These are phyloP conservation scores for Erigeron philadelphicus DNA, from an alignment of 140 eudicot species.

Conservation along the genomic window DNA sequence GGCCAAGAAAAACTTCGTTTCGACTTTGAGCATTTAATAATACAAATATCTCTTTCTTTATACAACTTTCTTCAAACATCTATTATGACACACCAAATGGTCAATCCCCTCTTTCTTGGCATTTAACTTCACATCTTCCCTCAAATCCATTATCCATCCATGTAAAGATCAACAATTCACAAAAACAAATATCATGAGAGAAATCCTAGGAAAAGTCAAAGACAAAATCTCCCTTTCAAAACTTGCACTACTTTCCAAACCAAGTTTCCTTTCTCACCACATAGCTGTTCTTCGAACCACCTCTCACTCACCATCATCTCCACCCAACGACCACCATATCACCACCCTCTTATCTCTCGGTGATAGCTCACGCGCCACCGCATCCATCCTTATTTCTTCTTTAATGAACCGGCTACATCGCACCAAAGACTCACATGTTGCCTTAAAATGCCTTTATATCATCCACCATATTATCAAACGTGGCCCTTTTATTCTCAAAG, in stretches of 20 bases:
- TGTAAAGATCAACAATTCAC: constrained; percentile 23
- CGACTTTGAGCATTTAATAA: not conserved
- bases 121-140: constrained; percentile 1
- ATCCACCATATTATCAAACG: constrained; percentile 65
- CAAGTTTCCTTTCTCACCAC: constrained; percentile 47
- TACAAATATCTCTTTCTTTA: not conserved
- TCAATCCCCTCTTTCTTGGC: constrained; percentile 12
- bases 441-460: constrained; percentile 65
- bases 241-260: constrained; percentile 54
- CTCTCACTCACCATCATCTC: constrained; percentile 56
- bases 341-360: constrained; percentile 64
- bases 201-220: constrained; percentile 60
- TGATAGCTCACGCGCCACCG: constrained; percentile 77
- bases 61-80: not conserved
- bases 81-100: not conserved
- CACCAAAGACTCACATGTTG: constrained; percentile 58
- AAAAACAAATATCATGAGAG: constrained; percentile 32
- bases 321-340: constrained; percentile 57
- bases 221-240: constrained; percentile 68
- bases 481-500: constrained; percentile 75
- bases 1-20: constrained; percentile 1
- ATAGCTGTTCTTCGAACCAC: constrained; percentile 83
- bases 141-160: constrained; percentile 1
- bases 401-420: constrained; percentile 74
- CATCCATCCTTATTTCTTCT: constrained; percentile 48